Evolutionary conservation across 257 asterid genomes (phyloP).

Genomic region (Solanum pennellii): DNA sequence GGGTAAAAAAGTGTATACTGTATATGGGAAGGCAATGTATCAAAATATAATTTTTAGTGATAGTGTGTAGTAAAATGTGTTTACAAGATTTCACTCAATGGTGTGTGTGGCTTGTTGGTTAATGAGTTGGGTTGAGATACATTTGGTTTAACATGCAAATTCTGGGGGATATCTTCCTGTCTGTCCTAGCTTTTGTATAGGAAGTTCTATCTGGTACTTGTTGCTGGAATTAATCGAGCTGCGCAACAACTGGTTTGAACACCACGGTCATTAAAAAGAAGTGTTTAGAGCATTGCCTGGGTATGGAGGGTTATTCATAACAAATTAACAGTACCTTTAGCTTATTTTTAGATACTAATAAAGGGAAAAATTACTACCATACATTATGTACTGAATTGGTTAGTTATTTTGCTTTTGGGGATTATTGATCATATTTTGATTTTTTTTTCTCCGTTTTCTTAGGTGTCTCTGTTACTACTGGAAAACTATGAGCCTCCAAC

Average conservation of each 20-base stretch:
- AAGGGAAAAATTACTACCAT: not conserved
- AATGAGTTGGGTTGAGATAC: not conserved
- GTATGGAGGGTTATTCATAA: not conserved
- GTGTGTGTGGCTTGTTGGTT: not conserved
- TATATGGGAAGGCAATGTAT: not conserved
- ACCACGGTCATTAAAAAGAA: not conserved
- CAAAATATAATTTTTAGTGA: not conserved
- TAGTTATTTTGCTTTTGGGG: not conserved
- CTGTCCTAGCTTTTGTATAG: not conserved
- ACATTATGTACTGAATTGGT: not conserved
- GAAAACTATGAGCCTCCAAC: conserved; percentile 55
- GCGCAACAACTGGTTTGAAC: not conserved
- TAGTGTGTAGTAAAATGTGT: not conserved
- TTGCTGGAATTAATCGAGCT: not conserved
- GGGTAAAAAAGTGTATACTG: not conserved
- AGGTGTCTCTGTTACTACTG: conserved; percentile 65
- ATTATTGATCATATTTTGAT: not conserved
- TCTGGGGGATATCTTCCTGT: not conserved
- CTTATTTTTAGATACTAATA: not conserved
- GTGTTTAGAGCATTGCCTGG: not conserved
- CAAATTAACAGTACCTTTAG: not conserved
- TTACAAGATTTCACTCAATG: not conserved
- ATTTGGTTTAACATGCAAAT: not conserved
- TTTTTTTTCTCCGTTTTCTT: not conserved
- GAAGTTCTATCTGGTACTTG: not conserved